Evolutionary conservation across 768 basidiomycete species (phyloP), one percentile per base, ranked within the genome.

Genomic region (Tulasnella sp.): DNA sequence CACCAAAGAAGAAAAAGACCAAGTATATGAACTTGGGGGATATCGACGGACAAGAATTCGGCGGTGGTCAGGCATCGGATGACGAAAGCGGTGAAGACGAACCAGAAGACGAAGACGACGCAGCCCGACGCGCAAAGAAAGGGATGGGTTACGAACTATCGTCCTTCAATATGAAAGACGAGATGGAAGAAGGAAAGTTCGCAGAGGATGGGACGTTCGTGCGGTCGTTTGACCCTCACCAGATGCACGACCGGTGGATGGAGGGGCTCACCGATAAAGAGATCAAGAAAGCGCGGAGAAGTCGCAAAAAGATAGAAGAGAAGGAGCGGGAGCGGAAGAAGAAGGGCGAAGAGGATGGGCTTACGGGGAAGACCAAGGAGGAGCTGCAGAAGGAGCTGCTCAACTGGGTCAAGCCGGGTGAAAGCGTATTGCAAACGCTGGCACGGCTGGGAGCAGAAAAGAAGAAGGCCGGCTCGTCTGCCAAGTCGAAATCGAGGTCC

Each of bases 141-240:
- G 85, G 84, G 11, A 97, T 99, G 94, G 96, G 94, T 2, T 94
- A 73, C 70, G 86, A 93, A 66, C 63, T 99, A 8, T 92, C 87
- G 3, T 86, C 89, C 25, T 99, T 99, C 80, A 94, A 99, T 69
- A 98, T 99, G 94, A 84, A 92, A 62, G 85, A 89, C 64, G 96
- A 99, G 75, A 93, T 98, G 85, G 84, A 90, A 66, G 94, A 98
- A 70, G 96, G 96, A 36, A 89, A 91, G 67, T 97, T 99, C 73
- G 83, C 88, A 4, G 86, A 86, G 59, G 94, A 98, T 66, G 96
- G 96, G 45, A 85, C 70, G 64, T 90, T 91, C 66, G 81, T 86
- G 48, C 83, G 85, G 62, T 77, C 83, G 9, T 83, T 84, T 67
- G 96, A 99, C 68, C 87, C 86, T 1, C 85, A 92, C 66, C 89